Percentiles rank a stretch among this genome's conserved stretches.
Conservation (phyloP, 1,284 basidiomycete species). For the Leccinum cinnamomeum region DNA sequence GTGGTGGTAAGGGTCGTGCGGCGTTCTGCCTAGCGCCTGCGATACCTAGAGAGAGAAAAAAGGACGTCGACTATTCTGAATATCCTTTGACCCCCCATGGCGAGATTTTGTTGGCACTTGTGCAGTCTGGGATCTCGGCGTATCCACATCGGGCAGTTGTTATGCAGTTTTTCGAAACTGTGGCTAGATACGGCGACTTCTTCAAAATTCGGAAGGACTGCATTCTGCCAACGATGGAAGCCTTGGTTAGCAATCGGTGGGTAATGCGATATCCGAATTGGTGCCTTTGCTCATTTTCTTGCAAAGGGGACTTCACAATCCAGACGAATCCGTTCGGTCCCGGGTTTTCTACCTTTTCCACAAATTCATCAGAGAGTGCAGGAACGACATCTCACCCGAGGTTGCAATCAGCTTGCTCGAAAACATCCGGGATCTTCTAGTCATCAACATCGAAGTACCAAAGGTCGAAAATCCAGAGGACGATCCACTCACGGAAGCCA, state of each 20-base stretch:
- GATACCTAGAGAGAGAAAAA: conserved; percentile 64
- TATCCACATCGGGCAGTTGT: conserved; percentile 89
- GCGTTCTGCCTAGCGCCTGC: conserved; percentile 73
- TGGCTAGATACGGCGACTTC: conserved; percentile 92
- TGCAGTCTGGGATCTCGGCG: conserved; percentile 79
- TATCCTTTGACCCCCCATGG: conserved; percentile 91
- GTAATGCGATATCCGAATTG: conserved; percentile 24
- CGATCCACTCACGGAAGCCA: conserved; percentile 79
- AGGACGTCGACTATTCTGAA: conserved; percentile 74
- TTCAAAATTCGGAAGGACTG: conserved; percentile 91
- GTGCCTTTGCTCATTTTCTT: conserved; percentile 5
- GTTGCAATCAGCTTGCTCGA: conserved; percentile 74
- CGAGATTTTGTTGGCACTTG: conserved; percentile 83
- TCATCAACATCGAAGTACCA: conserved; percentile 65
- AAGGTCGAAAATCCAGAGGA: conserved; percentile 65
- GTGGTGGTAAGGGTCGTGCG: conserved; percentile 69
- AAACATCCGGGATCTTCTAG: conserved; percentile 70
- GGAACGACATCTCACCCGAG: conserved; percentile 75
- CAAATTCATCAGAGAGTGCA: conserved; percentile 87
- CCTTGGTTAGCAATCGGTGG: conserved; percentile 84
- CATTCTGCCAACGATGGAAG: conserved; percentile 83
- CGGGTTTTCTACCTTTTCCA: conserved; percentile 93
- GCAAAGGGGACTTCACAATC: conserved; percentile 86
- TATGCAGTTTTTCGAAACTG: conserved; percentile 93
- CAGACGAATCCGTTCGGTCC: conserved; percentile 69